These are phyloP conservation scores for Termitomyces sp. DNA, from an alignment of 768 basidiomycete species.

Conservation along the genomic window DNA sequence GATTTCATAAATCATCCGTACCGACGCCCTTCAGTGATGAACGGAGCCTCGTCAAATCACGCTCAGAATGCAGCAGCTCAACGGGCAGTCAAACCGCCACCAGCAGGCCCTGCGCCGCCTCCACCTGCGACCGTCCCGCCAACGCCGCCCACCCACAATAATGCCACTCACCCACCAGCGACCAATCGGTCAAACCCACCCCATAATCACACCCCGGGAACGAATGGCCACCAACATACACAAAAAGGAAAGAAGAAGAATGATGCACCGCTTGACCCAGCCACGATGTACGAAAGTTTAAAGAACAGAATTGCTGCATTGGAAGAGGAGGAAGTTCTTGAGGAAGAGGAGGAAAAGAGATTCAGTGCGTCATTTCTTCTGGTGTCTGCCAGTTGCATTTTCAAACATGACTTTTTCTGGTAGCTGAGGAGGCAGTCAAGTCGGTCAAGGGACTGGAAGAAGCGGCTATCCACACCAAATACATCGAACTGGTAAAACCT, in stretches of 20 bases:
- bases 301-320: constrained; percentile 87
- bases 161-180: constrained; percentile 29
- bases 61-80: constrained; percentile 35
- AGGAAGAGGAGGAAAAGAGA: constrained; percentile 82
- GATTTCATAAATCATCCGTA: constrained; percentile 13
- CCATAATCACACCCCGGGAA: constrained; percentile 34
- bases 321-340: constrained; percentile 83
- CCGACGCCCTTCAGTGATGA: constrained; percentile 38
- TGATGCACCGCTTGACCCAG: constrained; percentile 74
- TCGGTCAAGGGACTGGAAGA: constrained; percentile 82
- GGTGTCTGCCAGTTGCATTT: constrained; percentile 11
- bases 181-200: constrained; percentile 27
- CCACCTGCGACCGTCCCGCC: constrained; percentile 60
- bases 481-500: constrained; percentile 76
- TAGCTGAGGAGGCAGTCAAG: constrained; percentile 88
- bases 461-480: constrained; percentile 81
- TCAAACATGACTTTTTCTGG: constrained; percentile 16
- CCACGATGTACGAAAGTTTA: constrained; percentile 83
- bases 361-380: constrained; percentile 52
- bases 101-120: constrained; percentile 58
- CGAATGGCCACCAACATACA: constrained; percentile 41
- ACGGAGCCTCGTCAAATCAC: constrained; percentile 39
- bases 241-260: constrained; percentile 74
- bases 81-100: constrained; percentile 50
- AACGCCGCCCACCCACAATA: constrained; percentile 45